These are phyloP conservation scores for Sicyos edulis DNA, from an alignment of 306 rosid genomes.

Conservation along the genomic window DNA sequence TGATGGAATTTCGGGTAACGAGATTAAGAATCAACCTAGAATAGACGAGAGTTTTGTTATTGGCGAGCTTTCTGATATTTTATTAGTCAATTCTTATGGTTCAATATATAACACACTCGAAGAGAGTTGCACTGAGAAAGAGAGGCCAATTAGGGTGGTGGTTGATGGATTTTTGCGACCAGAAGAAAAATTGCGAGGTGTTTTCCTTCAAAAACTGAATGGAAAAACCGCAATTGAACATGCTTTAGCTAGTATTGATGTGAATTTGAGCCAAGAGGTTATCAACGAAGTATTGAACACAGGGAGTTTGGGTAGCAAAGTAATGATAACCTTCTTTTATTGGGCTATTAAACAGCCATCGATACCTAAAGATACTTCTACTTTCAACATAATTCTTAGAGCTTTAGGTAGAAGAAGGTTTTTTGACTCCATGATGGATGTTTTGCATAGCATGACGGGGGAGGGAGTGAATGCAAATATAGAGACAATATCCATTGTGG, in stretches of 20 bases:
- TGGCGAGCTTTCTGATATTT: conserved; percentile 42
- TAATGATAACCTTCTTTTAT: conserved; percentile 62
- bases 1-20: background rate
- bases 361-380: conserved; percentile 34
- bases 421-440: conserved; percentile 35
- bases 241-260: conserved; percentile 42
- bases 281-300: conserved; percentile 41
- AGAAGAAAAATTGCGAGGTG: conserved; percentile 67
- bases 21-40: background rate
- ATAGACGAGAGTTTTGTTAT: conserved; percentile 45
- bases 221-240: conserved; percentile 56
- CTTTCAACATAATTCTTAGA: conserved; percentile 49
- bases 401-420: conserved; percentile 78
- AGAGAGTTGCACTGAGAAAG: conserved; percentile 15
- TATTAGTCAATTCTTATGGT: conserved; percentile 26
- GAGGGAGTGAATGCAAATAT: conserved; percentile 39
- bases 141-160: conserved; percentile 21
- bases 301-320: conserved; percentile 62
- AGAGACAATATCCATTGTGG: conserved; percentile 42
- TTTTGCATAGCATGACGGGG: conserved; percentile 40
- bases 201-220: conserved; percentile 67
- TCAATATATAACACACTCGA: conserved; percentile 3
- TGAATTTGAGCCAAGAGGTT: conserved; percentile 41
- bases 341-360: conserved; percentile 66
- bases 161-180: conserved; percentile 59